These are phyloP conservation scores for Suhomyces atakaporum DNA, from an alignment of 1,139 yeast species.

Conservation along the genomic window DNA sequence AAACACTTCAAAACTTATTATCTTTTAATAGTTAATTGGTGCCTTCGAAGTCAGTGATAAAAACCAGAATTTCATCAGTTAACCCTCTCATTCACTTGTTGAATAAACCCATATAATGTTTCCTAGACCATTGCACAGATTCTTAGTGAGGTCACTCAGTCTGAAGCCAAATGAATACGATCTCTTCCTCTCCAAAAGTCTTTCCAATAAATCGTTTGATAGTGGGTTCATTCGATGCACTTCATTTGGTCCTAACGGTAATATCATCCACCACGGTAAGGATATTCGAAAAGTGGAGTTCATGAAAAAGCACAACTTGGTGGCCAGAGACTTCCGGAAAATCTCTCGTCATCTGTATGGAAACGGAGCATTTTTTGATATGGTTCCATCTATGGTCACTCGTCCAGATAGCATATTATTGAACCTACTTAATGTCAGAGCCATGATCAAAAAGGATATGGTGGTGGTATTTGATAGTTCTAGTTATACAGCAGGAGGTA, in stretches of 20 bases:
- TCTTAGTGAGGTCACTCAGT: no score
- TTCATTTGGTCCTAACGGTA: constrained; percentile 38
- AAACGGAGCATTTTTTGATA: constrained; percentile 26
- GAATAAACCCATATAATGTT: no score
- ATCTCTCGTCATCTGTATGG: constrained; percentile 30
- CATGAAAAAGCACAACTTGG: constrained; percentile 38
- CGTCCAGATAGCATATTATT: constrained; percentile 40
- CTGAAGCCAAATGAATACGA: no score
- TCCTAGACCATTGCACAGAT: no score
- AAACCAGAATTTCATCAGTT: no score
- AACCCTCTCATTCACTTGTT: no score
- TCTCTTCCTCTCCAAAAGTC: constrained; percentile 25
- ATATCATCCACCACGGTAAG: constrained; percentile 42
- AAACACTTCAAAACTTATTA: no score
- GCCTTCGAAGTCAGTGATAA: no score
- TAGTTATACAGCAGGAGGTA: constrained; percentile 17
- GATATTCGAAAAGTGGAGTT: constrained; percentile 40
- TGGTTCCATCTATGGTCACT: constrained; percentile 46
- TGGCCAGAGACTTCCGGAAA: constrained; percentile 46
- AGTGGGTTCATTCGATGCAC: constrained; percentile 60
- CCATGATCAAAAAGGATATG: constrained; percentile 41
- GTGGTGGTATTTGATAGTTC: constrained; percentile 44
- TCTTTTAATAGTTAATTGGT: no score
- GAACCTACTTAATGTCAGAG: constrained; percentile 43
- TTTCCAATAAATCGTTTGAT: constrained; percentile 24